Base-by-base conservation (phyloP, 2,329 filamentous ascomycete genomes). In the Pestalotiopsis fici region DNA sequence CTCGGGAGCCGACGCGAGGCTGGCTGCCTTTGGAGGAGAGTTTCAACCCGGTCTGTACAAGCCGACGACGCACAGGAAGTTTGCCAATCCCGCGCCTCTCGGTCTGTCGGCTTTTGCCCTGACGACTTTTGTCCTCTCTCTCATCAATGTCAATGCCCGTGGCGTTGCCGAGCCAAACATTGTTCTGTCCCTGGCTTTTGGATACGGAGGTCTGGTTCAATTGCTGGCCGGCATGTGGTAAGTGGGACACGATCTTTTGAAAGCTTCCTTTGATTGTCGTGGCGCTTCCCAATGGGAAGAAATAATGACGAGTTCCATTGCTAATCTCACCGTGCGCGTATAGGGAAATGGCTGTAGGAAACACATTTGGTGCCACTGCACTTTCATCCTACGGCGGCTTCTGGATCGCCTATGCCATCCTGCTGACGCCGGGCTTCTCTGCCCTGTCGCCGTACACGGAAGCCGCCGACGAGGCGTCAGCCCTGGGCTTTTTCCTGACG, bases 221-320 rank as follows among this genome's bases (percentile, higher is more conserved):
- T 84, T 95, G 63, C 83, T 93, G 25, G 91, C 93, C 71, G 93
- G 93, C 83, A 96, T 95, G 93, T 96, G 93, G 93, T 94, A 86
- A 79, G 88, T 67, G 12, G 12, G 15, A 18, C 43, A 50, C 18
- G 39, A 12, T 43, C 11, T 43, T n/a, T n/a, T n/a, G n/a, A n/a
- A n/a, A n/a, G n/a, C n/a, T n/a, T n/a, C n/a, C n/a, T n/a, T n/a
- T n/a, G n/a, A n/a, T n/a, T n/a, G n/a, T n/a, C n/a, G n/a, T n/a
- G n/a, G n/a, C n/a, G n/a, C n/a, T n/a, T n/a, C n/a, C n/a, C n/a
- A n/a, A n/a, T n/a, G n/a, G n/a, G n/a, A n/a, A n/a, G n/a, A n/a
- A n/a, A n/a, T n/a, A n/a, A n/a, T n/a, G n/a, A n/a, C n/a, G n/a
- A n/a, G n/a, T n/a, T n/a, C n/a, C n/a, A n/a, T n/a, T n/a, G n/a